Evolutionary conservation across 495 filamentous ascomycete species (phyloP).

Genomic region (Saxophila tyrrhenica): DNA sequence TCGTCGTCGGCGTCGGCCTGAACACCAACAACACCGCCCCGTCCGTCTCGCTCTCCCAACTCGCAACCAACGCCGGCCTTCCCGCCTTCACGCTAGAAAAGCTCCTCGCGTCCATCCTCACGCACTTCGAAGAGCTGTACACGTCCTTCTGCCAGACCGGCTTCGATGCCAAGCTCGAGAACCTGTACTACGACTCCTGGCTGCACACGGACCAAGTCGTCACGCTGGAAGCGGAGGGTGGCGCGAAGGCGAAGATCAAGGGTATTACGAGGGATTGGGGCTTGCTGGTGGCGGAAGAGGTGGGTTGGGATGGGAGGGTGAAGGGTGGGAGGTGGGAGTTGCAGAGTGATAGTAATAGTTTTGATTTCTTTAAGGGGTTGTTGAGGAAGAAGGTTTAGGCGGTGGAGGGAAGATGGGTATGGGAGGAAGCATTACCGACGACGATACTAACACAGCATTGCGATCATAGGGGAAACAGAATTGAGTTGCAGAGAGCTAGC

Average conservation of each 20-base stretch:
- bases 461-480: too few species aligned
- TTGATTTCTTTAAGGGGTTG: constrained; percentile 91
- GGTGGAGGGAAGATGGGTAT: not conserved
- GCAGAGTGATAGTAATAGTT: constrained; percentile 96
- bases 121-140: constrained; percentile 69
- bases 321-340: constrained; percentile 74
- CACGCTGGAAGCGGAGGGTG: constrained; percentile 73
- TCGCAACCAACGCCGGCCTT: constrained; percentile 35
- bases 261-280: constrained; percentile 88
- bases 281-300: constrained; percentile 69
- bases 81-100: constrained; percentile 60
- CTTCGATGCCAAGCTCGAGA: constrained; percentile 60
- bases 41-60: constrained; percentile 72
- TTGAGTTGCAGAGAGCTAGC: too few species aligned
- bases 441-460: too few species aligned
- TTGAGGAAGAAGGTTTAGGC: constrained; percentile 65
- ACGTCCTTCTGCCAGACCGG: constrained; percentile 58
- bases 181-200: constrained; percentile 76
- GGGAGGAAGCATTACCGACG: too few species aligned
- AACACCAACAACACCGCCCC: constrained; percentile 80
- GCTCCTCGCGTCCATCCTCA: constrained; percentile 71
- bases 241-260: constrained; percentile 64
- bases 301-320: constrained; percentile 54
- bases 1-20: constrained; percentile 80
- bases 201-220: constrained; percentile 85